Conservation (phyloP, 192 early-diverging fungal genomes). For the Coemansia sp. region DNA sequence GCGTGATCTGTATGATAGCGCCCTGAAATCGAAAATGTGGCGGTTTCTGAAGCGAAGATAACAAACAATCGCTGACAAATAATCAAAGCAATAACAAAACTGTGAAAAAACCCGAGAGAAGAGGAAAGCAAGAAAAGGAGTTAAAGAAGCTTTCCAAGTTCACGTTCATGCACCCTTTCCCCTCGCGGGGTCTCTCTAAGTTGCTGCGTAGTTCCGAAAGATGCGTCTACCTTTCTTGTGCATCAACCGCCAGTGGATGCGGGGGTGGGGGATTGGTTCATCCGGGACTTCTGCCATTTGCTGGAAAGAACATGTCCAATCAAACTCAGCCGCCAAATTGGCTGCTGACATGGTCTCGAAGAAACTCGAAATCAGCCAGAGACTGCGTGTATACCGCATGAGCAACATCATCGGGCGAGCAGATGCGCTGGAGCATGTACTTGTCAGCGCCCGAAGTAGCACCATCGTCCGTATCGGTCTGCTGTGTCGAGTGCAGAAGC, state of each 20-base stretch:
- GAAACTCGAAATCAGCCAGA: slow-evolving; percentile 30
- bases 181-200: too few relatives aligned
- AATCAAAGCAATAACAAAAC: too few relatives aligned
- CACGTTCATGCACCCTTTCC: too few relatives aligned
- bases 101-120: too few relatives aligned
- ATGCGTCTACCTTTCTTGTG: neutral
- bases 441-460: neutral
- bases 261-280: slow-evolving; percentile 1
- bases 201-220: too few relatives aligned
- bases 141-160: too few relatives aligned
- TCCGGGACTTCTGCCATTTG: neutral
- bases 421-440: slow-evolving; percentile 15
- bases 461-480: neutral
- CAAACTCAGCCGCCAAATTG: neutral
- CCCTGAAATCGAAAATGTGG: too few relatives aligned
- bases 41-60: neutral
- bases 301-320: neutral
- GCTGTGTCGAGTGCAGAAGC: neutral
- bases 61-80: neutral
- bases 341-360: slow-evolving; percentile 19
- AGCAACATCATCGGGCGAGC: slow-evolving; percentile 6
- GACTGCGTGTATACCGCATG: slow-evolving; percentile 20
- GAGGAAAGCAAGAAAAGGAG: too few relatives aligned
- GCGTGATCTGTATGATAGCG: too few relatives aligned
- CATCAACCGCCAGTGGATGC: neutral